Evolutionary conservation across 306 rosid genomes (phyloP), one percentile per base, ranked within the genome.

Genomic region (Cicer pinnatifidum): DNA sequence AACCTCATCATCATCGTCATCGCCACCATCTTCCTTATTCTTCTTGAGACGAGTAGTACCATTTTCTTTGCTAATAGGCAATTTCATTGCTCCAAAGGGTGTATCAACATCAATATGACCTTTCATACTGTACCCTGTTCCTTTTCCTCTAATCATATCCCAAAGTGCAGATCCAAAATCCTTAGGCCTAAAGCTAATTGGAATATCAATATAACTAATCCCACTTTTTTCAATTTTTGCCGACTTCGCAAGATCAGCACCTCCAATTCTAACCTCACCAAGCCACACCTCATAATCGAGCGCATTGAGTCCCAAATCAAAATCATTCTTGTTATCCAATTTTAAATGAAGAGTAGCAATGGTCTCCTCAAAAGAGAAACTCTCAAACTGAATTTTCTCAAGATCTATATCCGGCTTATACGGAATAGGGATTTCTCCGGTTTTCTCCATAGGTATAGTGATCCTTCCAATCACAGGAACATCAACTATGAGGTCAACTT

Each of bases 91-190:
- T 67, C 97, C 96, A 45, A 89, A 92, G 68, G 97, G 97, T 3
- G 96, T 92, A 71, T 92, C 91, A 37, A 88, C 96, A 82, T 85
- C 48, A 19, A 92, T 66, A 68, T 86, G 71, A 23, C 96, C 97
- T 74, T 92, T 92, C 52, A 92, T 72, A 56, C 72, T 41, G 85
- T 92, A 92, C 5, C 91, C 89, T 0, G 89, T 89, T 3, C 97
- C 97, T 73, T 33, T 86, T 69, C 96, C 97, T 70, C 93, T 83
- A 3, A 92, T 92, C 89, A 92, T 89, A 67, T 92, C 96, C 97
- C 96, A 89, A 16, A 92, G 65, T 1, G 96, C 97, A 57, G 93
- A 89, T 13, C 97, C 96, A 35, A 89, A 89, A 72, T 92, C 93
- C 80, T 89, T 88, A 8, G 96, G 97, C 84, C 83, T 88, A 65